Evolutionary conservation across 176 grass and related monocot species (phyloP).

Genomic region (Themeda triandra): DNA sequence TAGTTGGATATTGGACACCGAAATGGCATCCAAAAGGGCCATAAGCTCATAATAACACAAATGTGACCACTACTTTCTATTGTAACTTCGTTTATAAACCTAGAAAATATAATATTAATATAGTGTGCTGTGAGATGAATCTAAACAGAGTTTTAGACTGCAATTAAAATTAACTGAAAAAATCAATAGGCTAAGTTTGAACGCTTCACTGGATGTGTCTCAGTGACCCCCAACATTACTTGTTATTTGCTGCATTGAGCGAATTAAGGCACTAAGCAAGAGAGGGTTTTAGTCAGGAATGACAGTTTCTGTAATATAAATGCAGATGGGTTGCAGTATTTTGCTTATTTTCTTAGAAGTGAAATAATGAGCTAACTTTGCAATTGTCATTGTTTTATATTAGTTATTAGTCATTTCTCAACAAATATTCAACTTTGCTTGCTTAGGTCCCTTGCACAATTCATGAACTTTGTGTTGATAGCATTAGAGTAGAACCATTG

Average conservation of each 20-base stretch:
- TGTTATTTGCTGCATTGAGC: background rate
- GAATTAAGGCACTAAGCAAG: background rate
- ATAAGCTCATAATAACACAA: background rate
- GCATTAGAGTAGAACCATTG: background rate
- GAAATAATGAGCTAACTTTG: background rate
- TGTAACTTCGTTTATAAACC: background rate
- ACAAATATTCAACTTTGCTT: background rate
- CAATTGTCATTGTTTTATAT: background rate
- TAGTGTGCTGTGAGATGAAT: background rate
- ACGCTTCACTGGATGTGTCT: background rate
- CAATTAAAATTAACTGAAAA: too few relatives aligned
- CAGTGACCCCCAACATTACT: too few relatives aligned
- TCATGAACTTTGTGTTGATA: background rate
- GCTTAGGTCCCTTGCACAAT: background rate
- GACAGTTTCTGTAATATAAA: background rate
- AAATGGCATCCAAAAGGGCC: background rate
- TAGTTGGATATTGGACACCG: background rate
- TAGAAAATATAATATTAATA: background rate
- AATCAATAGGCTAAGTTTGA: background rate
- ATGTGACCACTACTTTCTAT: background rate
- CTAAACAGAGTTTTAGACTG: background rate
- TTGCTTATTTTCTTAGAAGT: background rate
- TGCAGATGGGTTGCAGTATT: background rate
- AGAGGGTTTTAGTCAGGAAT: background rate
- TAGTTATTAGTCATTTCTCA: constrained; percentile 7